Conservation (phyloP, 371 early-diverging fungal species). For the Mortierella sp. region DNA sequence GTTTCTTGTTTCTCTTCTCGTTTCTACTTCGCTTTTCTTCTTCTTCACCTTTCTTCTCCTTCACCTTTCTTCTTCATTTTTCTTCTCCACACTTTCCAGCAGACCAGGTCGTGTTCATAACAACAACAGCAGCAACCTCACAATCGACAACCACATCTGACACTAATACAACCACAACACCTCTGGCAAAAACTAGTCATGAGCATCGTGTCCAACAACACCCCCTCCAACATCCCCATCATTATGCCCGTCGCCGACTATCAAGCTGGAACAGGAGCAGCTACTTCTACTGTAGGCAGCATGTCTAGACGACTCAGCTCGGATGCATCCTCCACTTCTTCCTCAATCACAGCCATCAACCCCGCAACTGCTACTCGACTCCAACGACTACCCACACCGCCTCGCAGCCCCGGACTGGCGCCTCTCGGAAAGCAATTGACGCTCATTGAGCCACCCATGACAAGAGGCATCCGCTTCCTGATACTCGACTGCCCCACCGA, state of each 20-base stretch:
- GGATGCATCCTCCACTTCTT: conserved; percentile 21
- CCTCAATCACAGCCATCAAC: conserved; percentile 20
- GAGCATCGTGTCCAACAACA: background rate
- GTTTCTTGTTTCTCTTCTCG: background rate
- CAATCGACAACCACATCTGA: too few relatives aligned
- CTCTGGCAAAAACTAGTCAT: background rate
- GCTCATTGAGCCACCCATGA: conserved; percentile 66
- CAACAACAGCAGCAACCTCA: background rate
- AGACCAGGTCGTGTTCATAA: background rate
- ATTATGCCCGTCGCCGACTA: background rate
- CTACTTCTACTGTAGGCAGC: background rate
- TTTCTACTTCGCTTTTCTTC: background rate
- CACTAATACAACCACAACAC: background rate
- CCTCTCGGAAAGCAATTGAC: conserved; percentile 67
- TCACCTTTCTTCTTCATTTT: background rate
- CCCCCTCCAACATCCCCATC: conserved; percentile 1
- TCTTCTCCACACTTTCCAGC: conserved; percentile 6
- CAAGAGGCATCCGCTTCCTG: conserved; percentile 77
- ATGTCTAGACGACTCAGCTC: conserved; percentile 19
- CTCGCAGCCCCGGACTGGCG: conserved; percentile 47
- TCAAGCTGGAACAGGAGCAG: background rate
- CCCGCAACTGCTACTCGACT: conserved; percentile 32
- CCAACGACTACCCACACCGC: conserved; percentile 42
- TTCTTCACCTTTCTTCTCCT: background rate
- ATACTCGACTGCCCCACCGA: conserved; percentile 94